phyloP scores from a whole-genome alignment of 305 asterid species.

The Solanum hybrid region DNA sequence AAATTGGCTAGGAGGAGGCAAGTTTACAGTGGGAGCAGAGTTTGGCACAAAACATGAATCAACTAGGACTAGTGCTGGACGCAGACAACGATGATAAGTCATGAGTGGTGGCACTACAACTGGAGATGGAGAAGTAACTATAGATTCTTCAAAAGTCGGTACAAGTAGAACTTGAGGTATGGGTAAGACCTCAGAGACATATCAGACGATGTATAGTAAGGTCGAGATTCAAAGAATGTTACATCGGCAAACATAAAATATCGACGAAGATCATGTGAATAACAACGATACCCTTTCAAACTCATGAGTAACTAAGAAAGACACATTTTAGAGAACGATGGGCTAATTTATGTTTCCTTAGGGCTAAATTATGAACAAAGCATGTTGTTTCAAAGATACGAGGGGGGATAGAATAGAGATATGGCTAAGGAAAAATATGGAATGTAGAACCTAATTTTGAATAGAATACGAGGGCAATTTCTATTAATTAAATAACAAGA shows the following conservation, averaged over 20 bases:
- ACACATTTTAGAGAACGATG: not conserved
- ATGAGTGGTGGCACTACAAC: not conserved
- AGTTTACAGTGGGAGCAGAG: not conserved
- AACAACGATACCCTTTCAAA: not conserved
- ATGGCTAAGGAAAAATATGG: not conserved
- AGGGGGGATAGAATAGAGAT: not conserved
- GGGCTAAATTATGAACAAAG: not conserved
- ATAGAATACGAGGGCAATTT: not conserved
- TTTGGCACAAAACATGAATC: not conserved
- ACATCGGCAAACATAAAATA: not conserved
- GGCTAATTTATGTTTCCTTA: not conserved
- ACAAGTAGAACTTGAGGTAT: not conserved
- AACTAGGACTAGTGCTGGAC: not conserved
- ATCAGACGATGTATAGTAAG: not conserved
- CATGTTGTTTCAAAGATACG: not conserved
- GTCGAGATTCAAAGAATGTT: not conserved
- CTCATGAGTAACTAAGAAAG: not conserved
- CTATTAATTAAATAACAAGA: not conserved
- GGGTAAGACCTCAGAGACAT: not conserved
- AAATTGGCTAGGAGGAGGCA: not conserved
- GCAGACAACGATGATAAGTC: not conserved
- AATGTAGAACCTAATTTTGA: not conserved
- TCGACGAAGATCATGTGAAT: not conserved
- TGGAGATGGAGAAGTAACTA: not conserved
- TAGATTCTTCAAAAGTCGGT: too few species aligned